Evolutionary conservation across 1,139 yeast genomes (phyloP), one percentile per base, ranked within the genome.

Genomic region (Blastobotrys apis): DNA sequence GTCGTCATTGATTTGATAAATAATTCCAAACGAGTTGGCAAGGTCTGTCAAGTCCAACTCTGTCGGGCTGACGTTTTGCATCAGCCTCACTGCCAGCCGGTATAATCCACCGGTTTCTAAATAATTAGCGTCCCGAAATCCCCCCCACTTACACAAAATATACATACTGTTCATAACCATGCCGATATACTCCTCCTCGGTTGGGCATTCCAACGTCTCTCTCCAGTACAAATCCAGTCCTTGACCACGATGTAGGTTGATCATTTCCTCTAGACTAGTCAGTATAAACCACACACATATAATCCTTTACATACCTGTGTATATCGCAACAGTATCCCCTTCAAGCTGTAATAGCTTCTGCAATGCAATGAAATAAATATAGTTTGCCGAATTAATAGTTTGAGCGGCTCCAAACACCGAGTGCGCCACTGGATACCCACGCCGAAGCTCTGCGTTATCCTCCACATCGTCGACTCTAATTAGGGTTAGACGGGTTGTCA

Each of bases 161-260:
- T 10, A 48, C 64, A 3, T 51, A 60, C 64, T 88, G 59, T 86
- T 80, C 73, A 77, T 77, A 15, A 84, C 94, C 97, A 90, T 90
- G 37, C 72, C 71, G 33, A 80, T 63, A 59, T 90, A 88, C 55
- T 85, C 83, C 4, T 69, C 69, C 50, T 83, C 84, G 1, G 72
- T 66, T 0, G 97, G 97, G 34, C 87, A 72, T 1, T 64, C 63
- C 22, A 74, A 56, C 16, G 71, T 66, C 51, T 88, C 96, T 51
- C 97, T 70, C 96, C 97, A 88, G 62, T 80, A 82, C 19, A 88
- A 73, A 55, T 88, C 97, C 47, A 83, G 66, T 0, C 95, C 95
- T 66, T 88, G 97, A 2, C 97, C 97, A 39, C 84, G 72, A 60
- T 88, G 97, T 47, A 90, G 66, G 54, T 83, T 80, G 42, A 84